A percentile compares a stretch with the other conserved stretches of the same genome.
phyloP scores from a whole-genome alignment of 345 rosid genomes.

The Stellera chamaejasme region DNA sequence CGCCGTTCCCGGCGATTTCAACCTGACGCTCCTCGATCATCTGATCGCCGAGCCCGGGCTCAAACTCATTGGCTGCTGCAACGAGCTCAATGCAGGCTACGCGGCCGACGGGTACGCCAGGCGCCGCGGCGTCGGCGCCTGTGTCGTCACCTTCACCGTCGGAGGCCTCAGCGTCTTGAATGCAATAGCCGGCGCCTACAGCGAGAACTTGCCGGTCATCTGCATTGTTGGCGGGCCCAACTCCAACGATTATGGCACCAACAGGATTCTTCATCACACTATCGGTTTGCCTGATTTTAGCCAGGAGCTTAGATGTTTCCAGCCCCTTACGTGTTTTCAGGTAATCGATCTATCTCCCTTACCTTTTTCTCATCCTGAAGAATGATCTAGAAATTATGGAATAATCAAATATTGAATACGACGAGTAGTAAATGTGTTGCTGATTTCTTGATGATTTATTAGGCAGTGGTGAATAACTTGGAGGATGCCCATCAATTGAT shows the following conservation, averaged over 20 bases:
- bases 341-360: constrained; percentile 13
- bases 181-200: constrained; percentile 77
- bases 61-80: constrained; percentile 60
- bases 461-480: constrained; percentile 78
- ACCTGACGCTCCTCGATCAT: constrained; percentile 71
- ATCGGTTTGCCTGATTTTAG: constrained; percentile 70
- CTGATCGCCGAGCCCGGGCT: constrained; percentile 69
- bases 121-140: constrained; percentile 71
- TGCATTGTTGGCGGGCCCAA: constrained; percentile 89
- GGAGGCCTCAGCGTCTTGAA: constrained; percentile 74
- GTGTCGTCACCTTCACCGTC: constrained; percentile 77
- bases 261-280: constrained; percentile 70
- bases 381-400: background rate
- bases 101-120: constrained; percentile 80
- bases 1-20: constrained; percentile 77
- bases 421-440: background rate
- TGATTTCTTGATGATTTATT: background rate
- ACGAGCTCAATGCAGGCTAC: constrained; percentile 81
- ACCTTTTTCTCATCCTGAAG: background rate
- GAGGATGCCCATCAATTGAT: constrained; percentile 72
- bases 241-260: constrained; percentile 80
- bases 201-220: constrained; percentile 68
- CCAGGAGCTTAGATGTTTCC: constrained; percentile 67
- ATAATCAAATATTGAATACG: background rate
- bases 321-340: constrained; percentile 68